Evolutionary conservation across 768 basidiomycete genomes (phyloP).

Genomic region (Podaxis sp.): DNA sequence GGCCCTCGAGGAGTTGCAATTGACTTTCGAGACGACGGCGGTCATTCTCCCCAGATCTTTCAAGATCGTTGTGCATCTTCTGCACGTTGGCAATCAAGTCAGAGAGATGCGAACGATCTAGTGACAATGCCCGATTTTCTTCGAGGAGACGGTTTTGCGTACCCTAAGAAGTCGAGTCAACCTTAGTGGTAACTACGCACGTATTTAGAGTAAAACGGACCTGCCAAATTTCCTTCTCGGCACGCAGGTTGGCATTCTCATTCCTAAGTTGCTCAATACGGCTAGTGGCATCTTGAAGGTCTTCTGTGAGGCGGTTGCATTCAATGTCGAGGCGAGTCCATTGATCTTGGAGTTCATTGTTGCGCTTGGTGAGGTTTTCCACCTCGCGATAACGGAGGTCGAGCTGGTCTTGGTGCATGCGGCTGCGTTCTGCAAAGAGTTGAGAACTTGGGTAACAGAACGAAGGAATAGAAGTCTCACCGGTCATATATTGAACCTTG

Average conservation of each 20-base stretch:
- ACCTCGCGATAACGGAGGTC: constrained; percentile 58
- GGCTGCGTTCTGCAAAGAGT: constrained; percentile 52
- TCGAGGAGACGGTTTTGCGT: constrained; percentile 78
- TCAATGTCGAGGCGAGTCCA: constrained; percentile 74
- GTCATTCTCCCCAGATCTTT: constrained; percentile 80
- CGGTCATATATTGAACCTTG: constrained; percentile 71
- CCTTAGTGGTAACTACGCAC: background rate
- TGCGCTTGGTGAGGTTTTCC: constrained; percentile 61
- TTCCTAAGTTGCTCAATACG: constrained; percentile 75
- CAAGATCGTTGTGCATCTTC: constrained; percentile 85
- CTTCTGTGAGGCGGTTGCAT: constrained; percentile 62
- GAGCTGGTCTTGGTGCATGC: constrained; percentile 67
- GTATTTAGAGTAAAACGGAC: constrained; percentile 32
- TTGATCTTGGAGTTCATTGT: constrained; percentile 69
- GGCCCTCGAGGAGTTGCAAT: constrained; percentile 70
- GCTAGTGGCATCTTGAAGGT: constrained; percentile 53
- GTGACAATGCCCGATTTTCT: constrained; percentile 75
- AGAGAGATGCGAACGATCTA: constrained; percentile 81
- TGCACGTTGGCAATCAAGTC: constrained; percentile 89
- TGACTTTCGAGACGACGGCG: constrained; percentile 77
- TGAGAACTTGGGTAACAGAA: background rate
- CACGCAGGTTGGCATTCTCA: constrained; percentile 82
- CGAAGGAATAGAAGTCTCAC: constrained; percentile 34
- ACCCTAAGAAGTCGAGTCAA: constrained; percentile 38
- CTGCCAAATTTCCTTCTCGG: constrained; percentile 94